phyloP scores from a whole-genome alignment of 2,329 filamentous ascomycete species.

The Curvularia sp. region DNA sequence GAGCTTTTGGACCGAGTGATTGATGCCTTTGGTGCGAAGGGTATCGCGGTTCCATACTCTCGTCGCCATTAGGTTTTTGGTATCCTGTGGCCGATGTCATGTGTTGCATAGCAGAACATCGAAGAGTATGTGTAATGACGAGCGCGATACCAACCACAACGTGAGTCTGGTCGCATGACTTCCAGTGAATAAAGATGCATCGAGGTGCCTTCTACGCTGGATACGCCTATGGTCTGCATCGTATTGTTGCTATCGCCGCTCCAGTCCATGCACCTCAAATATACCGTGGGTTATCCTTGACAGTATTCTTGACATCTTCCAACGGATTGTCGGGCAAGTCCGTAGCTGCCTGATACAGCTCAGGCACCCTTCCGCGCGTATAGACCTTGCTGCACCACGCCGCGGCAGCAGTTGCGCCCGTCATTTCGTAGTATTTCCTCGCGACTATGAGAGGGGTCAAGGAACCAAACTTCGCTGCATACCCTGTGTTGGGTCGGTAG shows the following conservation, averaged over 20 bases:
- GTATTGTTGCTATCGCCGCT: not conserved
- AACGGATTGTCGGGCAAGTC: constrained; percentile 32
- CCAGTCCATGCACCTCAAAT: constrained; percentile 19
- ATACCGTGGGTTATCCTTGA: constrained; percentile 30
- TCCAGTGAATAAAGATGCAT: not conserved
- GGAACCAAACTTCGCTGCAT: constrained; percentile 43
- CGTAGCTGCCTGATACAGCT: constrained; percentile 38
- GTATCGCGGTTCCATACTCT: not conserved
- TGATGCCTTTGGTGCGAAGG: not conserved
- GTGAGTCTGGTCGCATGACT: not conserved
- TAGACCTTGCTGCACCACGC: constrained; percentile 44
- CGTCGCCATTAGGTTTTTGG: not conserved
- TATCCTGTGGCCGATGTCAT: not conserved
- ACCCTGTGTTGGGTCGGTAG: constrained; percentile 38
- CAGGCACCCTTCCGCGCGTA: constrained; percentile 38
- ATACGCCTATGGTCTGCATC: not conserved
- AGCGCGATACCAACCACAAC: not conserved
- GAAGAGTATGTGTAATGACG: not conserved
- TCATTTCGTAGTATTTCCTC: constrained; percentile 45
- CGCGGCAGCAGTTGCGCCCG: constrained; percentile 34
- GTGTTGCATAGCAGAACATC: not conserved
- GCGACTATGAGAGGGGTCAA: constrained; percentile 46
- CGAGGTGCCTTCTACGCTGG: not conserved
- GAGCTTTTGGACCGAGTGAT: not conserved
- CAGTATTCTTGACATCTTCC: constrained; percentile 36